phyloP scores from a whole-genome alignment of 176 grass and related monocot genomes.

The Zizania latifolia region DNA sequence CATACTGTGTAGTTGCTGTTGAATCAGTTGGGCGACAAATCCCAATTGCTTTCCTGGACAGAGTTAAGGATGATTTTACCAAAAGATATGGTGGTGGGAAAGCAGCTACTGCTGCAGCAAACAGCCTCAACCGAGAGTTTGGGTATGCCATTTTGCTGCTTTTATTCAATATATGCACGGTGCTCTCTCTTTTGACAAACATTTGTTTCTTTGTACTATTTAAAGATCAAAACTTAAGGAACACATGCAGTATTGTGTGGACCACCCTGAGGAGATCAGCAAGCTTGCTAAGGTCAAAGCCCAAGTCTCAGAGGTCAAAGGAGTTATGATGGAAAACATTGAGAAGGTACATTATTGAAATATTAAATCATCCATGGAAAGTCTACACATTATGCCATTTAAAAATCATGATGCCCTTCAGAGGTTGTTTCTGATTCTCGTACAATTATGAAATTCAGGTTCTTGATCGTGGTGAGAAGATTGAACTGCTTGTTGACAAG shows the following conservation, averaged over 20 bases:
- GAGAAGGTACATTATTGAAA: slow-evolving; percentile 62
- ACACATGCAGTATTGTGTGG: slow-evolving; percentile 92
- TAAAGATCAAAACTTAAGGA: slow-evolving; percentile 86
- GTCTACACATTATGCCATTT: neutral
- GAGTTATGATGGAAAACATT: slow-evolving; percentile 97
- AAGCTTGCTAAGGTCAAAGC: slow-evolving; percentile 92
- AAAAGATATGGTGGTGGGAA: slow-evolving; percentile 89
- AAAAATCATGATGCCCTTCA: neutral
- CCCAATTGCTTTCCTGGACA: slow-evolving; percentile 83
- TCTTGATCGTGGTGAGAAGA: slow-evolving; percentile 92
- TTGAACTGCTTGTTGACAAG: slow-evolving; percentile 88
- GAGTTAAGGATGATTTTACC: slow-evolving; percentile 85
- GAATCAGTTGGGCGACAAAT: slow-evolving; percentile 89
- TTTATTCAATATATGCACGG: neutral
- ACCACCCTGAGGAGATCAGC: slow-evolving; percentile 85
- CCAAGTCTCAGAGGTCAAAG: slow-evolving; percentile 94
- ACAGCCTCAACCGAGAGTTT: slow-evolving; percentile 73
- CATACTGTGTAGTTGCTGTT: slow-evolving; percentile 88
- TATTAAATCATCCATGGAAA: neutral
- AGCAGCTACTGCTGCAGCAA: slow-evolving; percentile 74
- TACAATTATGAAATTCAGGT: slow-evolving; percentile 42
- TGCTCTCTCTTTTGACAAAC: neutral
- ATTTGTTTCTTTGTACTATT: slow-evolving; percentile 4
- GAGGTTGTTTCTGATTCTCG: neutral
- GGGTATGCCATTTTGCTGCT: slow-evolving; percentile 34